These are phyloP conservation scores for Capsicum rhomboideum DNA, from an alignment of 257 asterid species.

Conservation along the genomic window DNA sequence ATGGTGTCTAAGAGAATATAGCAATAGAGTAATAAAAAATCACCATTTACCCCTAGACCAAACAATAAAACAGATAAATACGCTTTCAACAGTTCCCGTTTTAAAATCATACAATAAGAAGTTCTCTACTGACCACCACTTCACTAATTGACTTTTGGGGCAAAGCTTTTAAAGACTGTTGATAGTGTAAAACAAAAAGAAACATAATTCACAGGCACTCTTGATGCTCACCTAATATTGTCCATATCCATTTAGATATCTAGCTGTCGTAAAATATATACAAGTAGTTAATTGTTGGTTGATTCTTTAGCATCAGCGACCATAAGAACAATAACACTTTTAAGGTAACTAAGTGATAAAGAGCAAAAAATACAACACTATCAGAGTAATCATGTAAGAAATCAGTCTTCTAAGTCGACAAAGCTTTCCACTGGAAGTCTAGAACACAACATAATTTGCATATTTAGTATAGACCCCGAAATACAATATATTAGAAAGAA, in stretches of 20 bases:
- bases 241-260: neutral
- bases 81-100: neutral
- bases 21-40: neutral
- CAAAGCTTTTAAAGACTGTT: neutral
- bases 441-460: neutral
- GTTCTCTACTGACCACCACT: neutral
- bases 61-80: neutral
- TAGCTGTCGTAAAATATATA: neutral
- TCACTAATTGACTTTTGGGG: neutral
- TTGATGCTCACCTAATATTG: neutral
- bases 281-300: neutral
- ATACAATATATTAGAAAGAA: constrained; percentile 2
- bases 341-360: neutral
- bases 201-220: neutral
- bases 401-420: neutral
- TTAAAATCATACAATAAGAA: neutral
- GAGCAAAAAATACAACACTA: neutral
- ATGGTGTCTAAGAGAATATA: neutral
- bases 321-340: neutral
- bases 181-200: neutral
- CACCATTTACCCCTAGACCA: neutral
- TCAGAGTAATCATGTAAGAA: neutral
- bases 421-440: neutral
- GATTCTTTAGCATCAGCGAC: neutral
- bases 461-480: neutral